phyloP scores from a whole-genome alignment of 495 filamentous ascomycete genomes.

The Xeromyces bisporus region DNA sequence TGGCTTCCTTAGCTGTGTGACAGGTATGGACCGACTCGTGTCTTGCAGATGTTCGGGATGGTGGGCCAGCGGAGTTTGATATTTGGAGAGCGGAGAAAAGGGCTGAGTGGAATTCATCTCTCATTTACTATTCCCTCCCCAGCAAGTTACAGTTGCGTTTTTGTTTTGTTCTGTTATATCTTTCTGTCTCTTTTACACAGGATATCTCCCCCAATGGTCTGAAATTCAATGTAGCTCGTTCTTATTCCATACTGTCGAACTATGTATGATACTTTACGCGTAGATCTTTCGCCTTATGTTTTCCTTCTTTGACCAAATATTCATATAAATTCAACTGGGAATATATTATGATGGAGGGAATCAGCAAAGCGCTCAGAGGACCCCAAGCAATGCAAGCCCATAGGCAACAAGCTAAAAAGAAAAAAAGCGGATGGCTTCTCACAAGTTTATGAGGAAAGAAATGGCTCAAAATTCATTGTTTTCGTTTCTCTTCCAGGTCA shows the following conservation, averaged over 20 bases:
- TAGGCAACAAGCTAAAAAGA: conserved; percentile 2
- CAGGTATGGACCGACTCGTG: conserved; percentile 25
- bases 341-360: neutral
- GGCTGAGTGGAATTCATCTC: conserved; percentile 33
- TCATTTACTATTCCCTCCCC: conserved; percentile 34
- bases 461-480: too few relatives aligned
- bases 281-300: too few relatives aligned
- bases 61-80: conserved; percentile 35
- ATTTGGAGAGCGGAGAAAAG: conserved; percentile 33
- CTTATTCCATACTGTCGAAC: neutral
- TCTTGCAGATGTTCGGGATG: conserved; percentile 25
- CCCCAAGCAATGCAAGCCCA: conserved; percentile 1
- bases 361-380: conserved; percentile 2
- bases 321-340: neutral
- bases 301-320: too few relatives aligned
- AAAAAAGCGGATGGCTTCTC: too few relatives aligned
- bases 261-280: too few relatives aligned
- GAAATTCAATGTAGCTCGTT: conserved; percentile 8
- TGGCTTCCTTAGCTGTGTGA: conserved; percentile 23
- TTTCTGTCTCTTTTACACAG: conserved; percentile 7
- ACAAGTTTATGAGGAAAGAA: too few relatives aligned
- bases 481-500: conserved; percentile 19
- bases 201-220: conserved; percentile 5
- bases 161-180: conserved; percentile 17
- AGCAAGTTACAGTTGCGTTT: conserved; percentile 32